Evolutionary conservation across 345 rosid species (phyloP).

Genomic region (Garcia nutans): DNA sequence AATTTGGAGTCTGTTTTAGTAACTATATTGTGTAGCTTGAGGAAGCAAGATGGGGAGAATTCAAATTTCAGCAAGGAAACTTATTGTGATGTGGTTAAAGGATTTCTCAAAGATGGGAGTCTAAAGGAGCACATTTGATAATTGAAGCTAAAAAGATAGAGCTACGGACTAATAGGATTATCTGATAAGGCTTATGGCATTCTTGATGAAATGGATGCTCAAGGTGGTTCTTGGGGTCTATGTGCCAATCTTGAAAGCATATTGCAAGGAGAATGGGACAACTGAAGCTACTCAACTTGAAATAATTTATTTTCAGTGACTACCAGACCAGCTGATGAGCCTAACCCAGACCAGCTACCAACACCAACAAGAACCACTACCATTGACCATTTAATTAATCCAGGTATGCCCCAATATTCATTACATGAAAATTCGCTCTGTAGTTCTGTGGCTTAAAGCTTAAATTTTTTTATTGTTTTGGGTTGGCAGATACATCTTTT

Average conservation of each 20-base stretch:
- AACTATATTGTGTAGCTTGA: conserved; percentile 44
- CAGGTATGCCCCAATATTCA: not conserved
- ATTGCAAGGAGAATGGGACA: conserved; percentile 72
- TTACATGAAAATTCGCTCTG: not conserved
- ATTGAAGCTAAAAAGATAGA: conserved; percentile 73
- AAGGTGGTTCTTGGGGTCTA: conserved; percentile 72
- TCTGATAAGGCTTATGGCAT: conserved; percentile 85
- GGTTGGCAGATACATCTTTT: conserved; percentile 5
- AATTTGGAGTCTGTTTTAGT: conserved; percentile 53
- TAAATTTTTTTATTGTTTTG: too few species aligned
- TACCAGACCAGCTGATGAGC: not conserved
- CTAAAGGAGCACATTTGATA: conserved; percentile 69
- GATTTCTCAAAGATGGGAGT: conserved; percentile 56
- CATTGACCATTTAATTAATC: not conserved
- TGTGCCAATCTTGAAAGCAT: conserved; percentile 78
- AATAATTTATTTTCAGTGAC: too few species aligned
- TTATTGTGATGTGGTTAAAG: conserved; percentile 59
- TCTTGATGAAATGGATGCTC: conserved; percentile 75
- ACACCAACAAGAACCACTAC: not conserved
- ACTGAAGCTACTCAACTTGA: conserved; percentile 93
- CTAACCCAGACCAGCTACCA: not conserved
- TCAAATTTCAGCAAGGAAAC: conserved; percentile 50
- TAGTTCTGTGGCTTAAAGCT: not conserved
- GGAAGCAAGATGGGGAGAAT: conserved; percentile 31
- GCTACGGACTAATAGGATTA: conserved; percentile 41